Evolutionary conservation across 1,284 basidiomycete species (phyloP).

Genomic region (Rhizoctonia solani): DNA sequence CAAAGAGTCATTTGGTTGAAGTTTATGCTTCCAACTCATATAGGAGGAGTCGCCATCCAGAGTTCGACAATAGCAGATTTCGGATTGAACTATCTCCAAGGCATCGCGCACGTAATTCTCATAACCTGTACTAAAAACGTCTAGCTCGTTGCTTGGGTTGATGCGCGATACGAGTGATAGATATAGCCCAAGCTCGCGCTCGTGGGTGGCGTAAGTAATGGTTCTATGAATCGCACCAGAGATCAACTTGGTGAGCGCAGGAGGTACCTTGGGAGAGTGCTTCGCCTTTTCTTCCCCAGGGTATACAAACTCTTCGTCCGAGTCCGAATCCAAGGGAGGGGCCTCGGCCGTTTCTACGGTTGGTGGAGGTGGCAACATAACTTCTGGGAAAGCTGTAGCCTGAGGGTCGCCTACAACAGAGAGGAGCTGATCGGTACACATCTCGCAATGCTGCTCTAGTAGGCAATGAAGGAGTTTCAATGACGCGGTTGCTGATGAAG

Average conservation of each 20-base stretch:
- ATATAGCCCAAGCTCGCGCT: conserved; percentile 82
- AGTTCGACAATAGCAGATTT: conserved; percentile 58
- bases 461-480: conserved; percentile 80
- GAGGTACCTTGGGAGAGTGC: conserved; percentile 23
- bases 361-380: conserved; percentile 51
- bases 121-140: conserved; percentile 84
- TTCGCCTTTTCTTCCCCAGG: conserved; percentile 53
- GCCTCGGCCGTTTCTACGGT: conserved; percentile 35
- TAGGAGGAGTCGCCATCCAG: conserved; percentile 37
- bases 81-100: conserved; percentile 66
- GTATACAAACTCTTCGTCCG: conserved; percentile 70
- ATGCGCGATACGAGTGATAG: conserved; percentile 77
- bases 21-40: conserved; percentile 54
- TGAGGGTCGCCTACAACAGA: conserved; percentile 66
- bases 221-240: conserved; percentile 54
- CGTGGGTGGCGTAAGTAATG: conserved; percentile 74
- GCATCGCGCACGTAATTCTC: conserved; percentile 85
- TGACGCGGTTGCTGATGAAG: conserved; percentile 70
- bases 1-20: conserved; percentile 80
- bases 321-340: conserved; percentile 52
- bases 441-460: conserved; percentile 67
- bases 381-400: conserved; percentile 76
- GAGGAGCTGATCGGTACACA: conserved; percentile 66
- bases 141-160: conserved; percentile 71
- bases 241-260: conserved; percentile 2